Evolutionary conservation across 1,139 yeast genomes (phyloP), one percentile per base, ranked within the genome.

Genomic region (Hyphopichia fennica): DNA sequence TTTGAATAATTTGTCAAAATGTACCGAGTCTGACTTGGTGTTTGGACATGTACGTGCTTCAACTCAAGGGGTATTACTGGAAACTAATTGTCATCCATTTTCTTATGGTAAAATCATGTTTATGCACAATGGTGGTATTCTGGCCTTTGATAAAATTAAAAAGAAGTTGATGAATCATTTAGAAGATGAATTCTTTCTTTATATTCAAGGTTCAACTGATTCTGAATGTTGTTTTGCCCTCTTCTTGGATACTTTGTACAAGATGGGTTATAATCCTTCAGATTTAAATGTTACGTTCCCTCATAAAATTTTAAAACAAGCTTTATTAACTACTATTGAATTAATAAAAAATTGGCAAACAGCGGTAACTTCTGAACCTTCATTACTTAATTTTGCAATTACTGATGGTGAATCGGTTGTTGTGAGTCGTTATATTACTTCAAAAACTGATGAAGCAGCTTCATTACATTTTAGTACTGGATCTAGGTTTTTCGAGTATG

Each of bases 21-120:
- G 93, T 67, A 93, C 99, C 3, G 82, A 86, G 58, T 84, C 96
- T 3, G 75, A 76, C 39, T 67, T 91, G 40, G 91, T 93, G 3
- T 93, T 93, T 69, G 99, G 95, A 2, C 99, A 93, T 62, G 98
- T 93, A 2, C 66, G 99, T 44, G 99, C 99, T 0, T 87, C 96
- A 1, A 93, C 99, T 0, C 90, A 95, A 47, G 99, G 99, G 31
- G 95, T 87, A 1, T 68, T 93, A 27, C 79, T 96, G 4, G 98
- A 93, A 60, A 90, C 96, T 1, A 93, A 93, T 65, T 93, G 98
- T 65, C 99, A 93, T 60, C 98, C 98, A 0, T 87, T 91, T 64
- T 83, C 87, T 3, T 90, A 79, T 60, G 95, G 93, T 45, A 82
- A 82, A 40, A 69, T 91, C 39, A 87, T 93, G 87, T 93, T 93